Evolutionary conservation across 78 protist species (phyloP), one percentile per base, ranked within the genome.

Genomic region (Salpingoeca rosetta): DNA sequence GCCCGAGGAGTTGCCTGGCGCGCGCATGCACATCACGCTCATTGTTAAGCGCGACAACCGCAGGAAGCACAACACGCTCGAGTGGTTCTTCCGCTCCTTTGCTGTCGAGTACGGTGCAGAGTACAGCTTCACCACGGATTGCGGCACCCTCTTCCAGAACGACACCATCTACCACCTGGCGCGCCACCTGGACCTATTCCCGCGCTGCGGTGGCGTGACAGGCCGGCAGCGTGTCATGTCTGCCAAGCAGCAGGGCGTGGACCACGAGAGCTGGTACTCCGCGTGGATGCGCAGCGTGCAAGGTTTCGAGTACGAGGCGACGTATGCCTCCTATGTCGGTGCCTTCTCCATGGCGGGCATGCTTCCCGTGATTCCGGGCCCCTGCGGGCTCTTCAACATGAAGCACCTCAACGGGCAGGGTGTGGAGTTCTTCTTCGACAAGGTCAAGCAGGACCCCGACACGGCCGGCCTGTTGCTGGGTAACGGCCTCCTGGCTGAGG

Each of bases 201-300:
- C 85, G 2, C 35, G 42, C 75, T 40, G 11, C 36, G 36, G 42
- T 56, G 89, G 51, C 25, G 84, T 56, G 36, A 87, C 89, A 0
- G 89, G 81, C 0, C 37, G 89, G 24, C 84, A 87, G 43, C 39
- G 89, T 1, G 89, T 87, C 39, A 87, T 87, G 89, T 41, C 81
- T 0, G 22, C 73, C 56, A 24, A 12, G 0, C 79, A 44, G 82
- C 88, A 85, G 75, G 24, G 56, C 0, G 40, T 28, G 38, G 80
- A 41, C 7, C 3, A n/a, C 42, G 88, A 76, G 17, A 35, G 84
- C 36, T 0, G 24, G 10, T 2, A 7, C 27, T 3, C 38, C 44
- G 3, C 12, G 11, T 78, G 82, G 88, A 7, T 44, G 57, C 76
- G 85, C 43, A 80, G 77, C 1, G 84, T 56, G 35, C 89, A 87